phyloP scores from a whole-genome alignment of 2,329 filamentous ascomycete genomes.

The Purpureocillium lavendulum region DNA sequence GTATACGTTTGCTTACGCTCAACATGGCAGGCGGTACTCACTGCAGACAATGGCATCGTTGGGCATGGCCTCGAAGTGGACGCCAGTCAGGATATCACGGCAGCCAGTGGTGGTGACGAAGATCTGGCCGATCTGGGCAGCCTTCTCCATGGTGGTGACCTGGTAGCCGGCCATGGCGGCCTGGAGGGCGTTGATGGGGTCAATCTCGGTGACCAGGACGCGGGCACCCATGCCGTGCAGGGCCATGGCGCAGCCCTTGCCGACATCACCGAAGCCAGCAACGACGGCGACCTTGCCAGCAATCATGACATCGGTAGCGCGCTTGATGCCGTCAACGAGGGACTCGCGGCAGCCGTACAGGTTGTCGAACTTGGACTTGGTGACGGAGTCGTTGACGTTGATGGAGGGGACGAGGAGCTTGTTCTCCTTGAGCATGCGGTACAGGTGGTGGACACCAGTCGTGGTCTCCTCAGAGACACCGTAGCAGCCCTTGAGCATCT shows the following conservation, averaged over 20 bases:
- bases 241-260: slow-evolving; percentile 95
- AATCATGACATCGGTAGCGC: slow-evolving; percentile 99
- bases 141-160: slow-evolving; percentile 97
- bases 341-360: slow-evolving; percentile 99
- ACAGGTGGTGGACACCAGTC: slow-evolving; percentile 98
- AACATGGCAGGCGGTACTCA: slow-evolving; percentile 29
- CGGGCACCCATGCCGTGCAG: slow-evolving; percentile 96
- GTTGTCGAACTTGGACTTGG: slow-evolving; percentile 99
- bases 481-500: slow-evolving; percentile 97
- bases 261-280: slow-evolving; percentile 97
- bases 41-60: slow-evolving; percentile 99
- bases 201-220: slow-evolving; percentile 92
- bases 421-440: slow-evolving; percentile 91
- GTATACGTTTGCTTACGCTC: background rate
- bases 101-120: slow-evolving; percentile 99
- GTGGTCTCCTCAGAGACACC: slow-evolving; percentile 99
- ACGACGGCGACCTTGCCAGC: slow-evolving; percentile 97
- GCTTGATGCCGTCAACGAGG: slow-evolving; percentile 98
- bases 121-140: slow-evolving; percentile 82
- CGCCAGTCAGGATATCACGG: slow-evolving; percentile 89
- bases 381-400: slow-evolving; percentile 99
- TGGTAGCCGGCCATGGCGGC: slow-evolving; percentile 95
- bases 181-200: slow-evolving; percentile 99
- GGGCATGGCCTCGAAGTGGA: slow-evolving; percentile 90
- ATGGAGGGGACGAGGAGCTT: slow-evolving; percentile 88